Conservation (phyloP, 257 asterid species). For the Solanum infundibuliforme region DNA sequence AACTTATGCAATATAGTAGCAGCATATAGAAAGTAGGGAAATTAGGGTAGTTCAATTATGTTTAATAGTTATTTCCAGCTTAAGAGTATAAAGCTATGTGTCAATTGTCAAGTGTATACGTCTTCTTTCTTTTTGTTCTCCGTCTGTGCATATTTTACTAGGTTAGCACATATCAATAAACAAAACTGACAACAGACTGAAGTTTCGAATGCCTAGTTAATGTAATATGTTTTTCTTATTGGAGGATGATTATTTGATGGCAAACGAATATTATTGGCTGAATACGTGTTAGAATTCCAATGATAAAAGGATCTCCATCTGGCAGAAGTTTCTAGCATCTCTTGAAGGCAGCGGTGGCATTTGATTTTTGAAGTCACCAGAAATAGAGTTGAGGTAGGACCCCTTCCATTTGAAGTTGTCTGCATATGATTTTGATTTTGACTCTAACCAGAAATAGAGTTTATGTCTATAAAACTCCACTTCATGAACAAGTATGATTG, state of each 20-base stretch:
- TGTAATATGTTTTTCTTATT: background rate
- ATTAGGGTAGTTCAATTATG: background rate
- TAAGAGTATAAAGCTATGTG: background rate
- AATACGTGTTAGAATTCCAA: background rate
- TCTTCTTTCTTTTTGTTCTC: background rate
- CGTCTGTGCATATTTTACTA: background rate
- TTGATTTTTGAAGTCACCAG: background rate
- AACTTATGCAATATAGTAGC: background rate
- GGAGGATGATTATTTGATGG: background rate
- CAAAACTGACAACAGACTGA: background rate
- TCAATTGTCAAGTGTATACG: background rate
- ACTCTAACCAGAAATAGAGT: background rate
- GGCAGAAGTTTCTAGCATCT: background rate
- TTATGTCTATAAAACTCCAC: background rate
- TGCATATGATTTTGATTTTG: conserved; percentile 7
- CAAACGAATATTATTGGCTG: background rate
- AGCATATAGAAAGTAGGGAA: background rate
- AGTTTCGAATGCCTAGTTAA: background rate
- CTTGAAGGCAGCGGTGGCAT: background rate
- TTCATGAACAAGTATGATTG: background rate
- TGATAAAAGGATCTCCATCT: background rate
- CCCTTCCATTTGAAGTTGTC: background rate
- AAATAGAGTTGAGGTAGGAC: background rate
- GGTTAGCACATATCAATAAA: background rate
- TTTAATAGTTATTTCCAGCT: background rate